Conservation (phyloP, 371 early-diverging fungal species). For the Mucor lusitanicus region DNA sequence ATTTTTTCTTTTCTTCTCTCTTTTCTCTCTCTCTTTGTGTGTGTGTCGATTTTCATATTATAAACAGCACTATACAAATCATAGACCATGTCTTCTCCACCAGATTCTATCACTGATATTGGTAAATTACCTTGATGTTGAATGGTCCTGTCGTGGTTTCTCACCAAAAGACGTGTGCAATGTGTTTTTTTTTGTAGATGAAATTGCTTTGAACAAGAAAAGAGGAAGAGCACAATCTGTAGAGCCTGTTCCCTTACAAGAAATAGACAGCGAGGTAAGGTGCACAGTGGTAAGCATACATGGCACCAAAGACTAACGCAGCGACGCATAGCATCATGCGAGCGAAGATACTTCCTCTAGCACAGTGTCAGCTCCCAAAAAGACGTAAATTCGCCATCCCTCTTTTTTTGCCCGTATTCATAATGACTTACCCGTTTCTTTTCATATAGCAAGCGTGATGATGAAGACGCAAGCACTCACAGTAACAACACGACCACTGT, state of each 20-base stretch:
- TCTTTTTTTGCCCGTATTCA: neutral
- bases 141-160: neutral
- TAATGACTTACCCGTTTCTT: neutral
- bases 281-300: neutral
- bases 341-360: constrained; percentile 14
- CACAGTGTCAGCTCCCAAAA: constrained; percentile 36
- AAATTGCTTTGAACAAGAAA: constrained; percentile 39
- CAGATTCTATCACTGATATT: constrained; percentile 19
- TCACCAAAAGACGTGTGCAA: neutral
- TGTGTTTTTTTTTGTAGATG: constrained; percentile 25
- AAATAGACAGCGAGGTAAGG: constrained; percentile 17
- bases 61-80: neutral
- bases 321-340: neutral
- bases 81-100: constrained; percentile 24
- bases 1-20: neutral
- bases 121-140: constrained; percentile 2
- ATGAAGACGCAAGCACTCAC: constrained; percentile 16
- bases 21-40: neutral
- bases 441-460: constrained; percentile 36
- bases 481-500: constrained; percentile 21
- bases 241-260: constrained; percentile 31
- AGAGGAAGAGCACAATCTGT: constrained; percentile 49
- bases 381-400: constrained; percentile 30
- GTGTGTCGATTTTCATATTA: neutral
- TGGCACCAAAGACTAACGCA: neutral